These are phyloP conservation scores for Trichoderma atrobrunneum DNA, from an alignment of 2,329 filamentous ascomycete species.

Conservation along the genomic window DNA sequence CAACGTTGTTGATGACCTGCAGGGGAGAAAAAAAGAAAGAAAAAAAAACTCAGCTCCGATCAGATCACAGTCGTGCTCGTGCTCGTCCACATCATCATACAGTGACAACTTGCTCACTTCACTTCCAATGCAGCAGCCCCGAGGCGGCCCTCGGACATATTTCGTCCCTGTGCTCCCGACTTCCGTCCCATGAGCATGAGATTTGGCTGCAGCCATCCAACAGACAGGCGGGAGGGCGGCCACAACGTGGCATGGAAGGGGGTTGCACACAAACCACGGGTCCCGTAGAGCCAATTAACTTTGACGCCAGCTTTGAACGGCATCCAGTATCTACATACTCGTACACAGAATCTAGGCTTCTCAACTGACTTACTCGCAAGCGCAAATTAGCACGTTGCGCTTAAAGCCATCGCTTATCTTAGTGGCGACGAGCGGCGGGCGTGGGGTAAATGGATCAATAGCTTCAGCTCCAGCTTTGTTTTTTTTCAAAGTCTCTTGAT, in stretches of 20 bases:
- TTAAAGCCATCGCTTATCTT: constrained; percentile 8
- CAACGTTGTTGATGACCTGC: background rate
- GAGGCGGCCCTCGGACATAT: constrained; percentile 2
- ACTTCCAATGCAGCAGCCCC: background rate
- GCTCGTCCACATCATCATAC: background rate
- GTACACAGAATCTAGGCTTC: background rate
- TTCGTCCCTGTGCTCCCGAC: constrained; percentile 1
- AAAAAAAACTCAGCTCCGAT: background rate
- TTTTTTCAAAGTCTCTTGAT: background rate
- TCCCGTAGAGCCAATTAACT: background rate
- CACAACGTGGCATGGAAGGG: constrained; percentile 15
- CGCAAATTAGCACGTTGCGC: background rate
- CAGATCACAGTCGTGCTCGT: background rate
- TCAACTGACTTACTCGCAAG: background rate
- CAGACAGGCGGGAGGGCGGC: constrained; percentile 17
- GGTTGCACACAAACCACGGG: background rate
- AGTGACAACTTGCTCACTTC: background rate
- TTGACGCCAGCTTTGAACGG: background rate
- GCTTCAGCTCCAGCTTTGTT: background rate
- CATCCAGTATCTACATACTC: no score
- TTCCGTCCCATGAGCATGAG: constrained; percentile 7
- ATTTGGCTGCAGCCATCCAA: constrained; percentile 17
- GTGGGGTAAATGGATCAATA: background rate
- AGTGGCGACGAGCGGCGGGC: background rate
- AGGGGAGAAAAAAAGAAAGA: background rate